phyloP scores from a whole-genome alignment of 805 yeast genomes.

The Pichia cabralensis region DNA sequence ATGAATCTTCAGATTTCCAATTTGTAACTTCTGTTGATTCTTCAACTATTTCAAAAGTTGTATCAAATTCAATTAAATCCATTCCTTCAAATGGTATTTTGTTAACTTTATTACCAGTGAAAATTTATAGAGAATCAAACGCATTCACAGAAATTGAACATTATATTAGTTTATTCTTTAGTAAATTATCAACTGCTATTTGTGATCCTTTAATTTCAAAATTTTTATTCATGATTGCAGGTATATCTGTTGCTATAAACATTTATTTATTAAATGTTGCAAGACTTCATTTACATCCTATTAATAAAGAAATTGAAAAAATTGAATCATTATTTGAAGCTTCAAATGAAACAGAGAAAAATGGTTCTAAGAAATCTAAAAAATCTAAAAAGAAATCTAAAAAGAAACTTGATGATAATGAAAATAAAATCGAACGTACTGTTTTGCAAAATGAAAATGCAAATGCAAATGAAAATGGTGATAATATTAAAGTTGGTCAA shows the following conservation, averaged over 20 bases:
- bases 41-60: conserved; percentile 26
- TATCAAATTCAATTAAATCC: conserved; percentile 31
- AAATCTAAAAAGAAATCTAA: conserved; percentile 6
- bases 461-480: conserved; percentile 6
- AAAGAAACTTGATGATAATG: conserved; percentile 2
- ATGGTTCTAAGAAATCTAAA: not conserved
- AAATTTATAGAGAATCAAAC: conserved; percentile 49
- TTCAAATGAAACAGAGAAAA: conserved; percentile 1
- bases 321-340: not conserved
- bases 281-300: conserved; percentile 39
- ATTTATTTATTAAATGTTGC: conserved; percentile 81
- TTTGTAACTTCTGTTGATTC: conserved; percentile 15
- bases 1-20: conserved; percentile 28
- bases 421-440: conserved; percentile 1
- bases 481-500: conserved; percentile 27
- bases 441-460: not conserved
- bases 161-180: conserved; percentile 38
- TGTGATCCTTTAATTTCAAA: conserved; percentile 76
- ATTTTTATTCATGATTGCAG: conserved; percentile 59
- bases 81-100: conserved; percentile 36
- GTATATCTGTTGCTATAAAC: conserved; percentile 70
- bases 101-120: conserved; percentile 48
- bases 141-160: conserved; percentile 54
- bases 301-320: not conserved
- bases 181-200: conserved; percentile 54